Conservation (phyloP, 129 eudicot genomes). For the Centella asiatica region DNA sequence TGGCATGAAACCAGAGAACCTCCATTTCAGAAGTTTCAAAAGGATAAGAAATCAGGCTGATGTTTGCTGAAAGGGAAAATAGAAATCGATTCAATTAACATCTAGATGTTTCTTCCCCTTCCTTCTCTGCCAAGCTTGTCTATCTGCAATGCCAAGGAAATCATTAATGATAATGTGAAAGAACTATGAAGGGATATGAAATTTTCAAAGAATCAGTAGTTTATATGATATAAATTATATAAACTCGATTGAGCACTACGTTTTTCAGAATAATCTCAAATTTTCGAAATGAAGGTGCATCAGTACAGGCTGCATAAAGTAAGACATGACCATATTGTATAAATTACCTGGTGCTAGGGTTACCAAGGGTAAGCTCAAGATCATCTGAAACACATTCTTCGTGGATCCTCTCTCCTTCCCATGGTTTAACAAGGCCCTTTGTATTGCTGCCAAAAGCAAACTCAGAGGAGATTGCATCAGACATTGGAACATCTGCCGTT, state of each 20-base stretch:
- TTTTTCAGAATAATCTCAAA: too few relatives aligned
- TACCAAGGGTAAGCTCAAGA: constrained; percentile 93
- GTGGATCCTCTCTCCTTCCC: constrained; percentile 97
- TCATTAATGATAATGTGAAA: neutral
- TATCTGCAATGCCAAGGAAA: constrained; percentile 13
- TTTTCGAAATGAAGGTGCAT: too few relatives aligned
- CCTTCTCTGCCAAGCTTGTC: neutral
- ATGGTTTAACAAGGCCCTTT: constrained; percentile 61
- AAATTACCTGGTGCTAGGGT: constrained; percentile 69
- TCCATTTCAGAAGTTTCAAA: constrained; percentile 4
- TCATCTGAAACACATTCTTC: constrained; percentile 89
- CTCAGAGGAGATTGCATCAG: constrained; percentile 66
- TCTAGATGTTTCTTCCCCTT: neutral
- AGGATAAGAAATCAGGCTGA: neutral
- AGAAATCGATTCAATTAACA: neutral
- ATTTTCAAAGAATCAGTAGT: neutral
- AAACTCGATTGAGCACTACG: too few relatives aligned
- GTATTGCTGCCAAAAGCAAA: constrained; percentile 77
- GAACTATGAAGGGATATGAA: too few relatives aligned
- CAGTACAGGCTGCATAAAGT: too few relatives aligned
- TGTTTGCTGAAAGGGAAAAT: too few relatives aligned
- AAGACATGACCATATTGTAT: too few relatives aligned
- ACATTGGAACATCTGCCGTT: constrained; percentile 79
- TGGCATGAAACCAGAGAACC: constrained; percentile 7
- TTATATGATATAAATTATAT: neutral